A percentile compares a stretch with the other conserved stretches of the same genome.
Evolutionary conservation across 495 filamentous ascomycete genomes (phyloP).

Genomic region (Hyaloscypha variabilis): DNA sequence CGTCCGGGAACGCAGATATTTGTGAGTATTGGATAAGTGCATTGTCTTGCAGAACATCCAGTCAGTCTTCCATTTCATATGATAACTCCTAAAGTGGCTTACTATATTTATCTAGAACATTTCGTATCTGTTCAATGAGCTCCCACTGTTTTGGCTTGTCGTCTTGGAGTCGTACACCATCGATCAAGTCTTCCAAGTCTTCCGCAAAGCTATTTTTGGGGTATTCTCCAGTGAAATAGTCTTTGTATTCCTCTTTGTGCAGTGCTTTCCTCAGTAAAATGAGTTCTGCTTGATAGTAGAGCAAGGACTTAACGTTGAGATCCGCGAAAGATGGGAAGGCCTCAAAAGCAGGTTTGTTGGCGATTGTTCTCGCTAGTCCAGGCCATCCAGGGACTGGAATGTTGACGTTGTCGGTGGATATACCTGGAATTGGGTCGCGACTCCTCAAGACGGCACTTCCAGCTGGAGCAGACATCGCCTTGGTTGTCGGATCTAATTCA

Average conservation of each 20-base stretch:
- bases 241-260: constrained; percentile 4
- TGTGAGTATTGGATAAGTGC: constrained; percentile 9
- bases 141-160: background rate
- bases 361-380: constrained; percentile 1
- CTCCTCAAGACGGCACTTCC: background rate
- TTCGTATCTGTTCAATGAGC: constrained; percentile 2
- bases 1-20: constrained; percentile 2
- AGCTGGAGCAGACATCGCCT: background rate
- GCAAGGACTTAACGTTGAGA: constrained; percentile 17
- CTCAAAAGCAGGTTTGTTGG: constrained; percentile 10
- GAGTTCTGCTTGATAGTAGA: constrained; percentile 23
- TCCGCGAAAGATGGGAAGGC: constrained; percentile 19
- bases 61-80: constrained; percentile 1
- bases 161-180: background rate
- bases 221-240: background rate
- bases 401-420: background rate
- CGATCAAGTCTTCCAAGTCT: background rate
- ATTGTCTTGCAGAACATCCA: background rate
- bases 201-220: background rate
- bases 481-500: background rate
- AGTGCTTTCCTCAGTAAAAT: constrained; percentile 13
- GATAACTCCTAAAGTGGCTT: background rate
- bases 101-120: constrained; percentile 14
- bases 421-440: background rate
- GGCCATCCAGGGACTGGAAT: constrained; percentile 13